These are phyloP conservation scores for Arabis hirsuta DNA, from an alignment of 345 rosid species.

Conservation along the genomic window DNA sequence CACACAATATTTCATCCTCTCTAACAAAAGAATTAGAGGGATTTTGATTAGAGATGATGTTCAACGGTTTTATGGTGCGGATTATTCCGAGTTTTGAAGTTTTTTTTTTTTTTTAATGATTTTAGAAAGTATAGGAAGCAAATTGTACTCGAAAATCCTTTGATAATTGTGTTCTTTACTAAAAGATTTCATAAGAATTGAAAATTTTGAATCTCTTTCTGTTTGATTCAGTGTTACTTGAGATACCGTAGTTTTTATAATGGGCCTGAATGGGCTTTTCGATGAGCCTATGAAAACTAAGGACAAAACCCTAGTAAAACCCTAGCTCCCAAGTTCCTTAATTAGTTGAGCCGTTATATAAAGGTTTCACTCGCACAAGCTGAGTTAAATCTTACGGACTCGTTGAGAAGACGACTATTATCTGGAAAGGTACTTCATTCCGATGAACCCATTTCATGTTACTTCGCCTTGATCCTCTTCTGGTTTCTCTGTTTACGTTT, in stretches of 20 bases:
- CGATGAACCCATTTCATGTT: neutral
- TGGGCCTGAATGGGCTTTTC: conserved; percentile 32
- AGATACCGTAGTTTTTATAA: neutral
- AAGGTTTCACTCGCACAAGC: neutral
- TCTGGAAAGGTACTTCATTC: conserved; percentile 28
- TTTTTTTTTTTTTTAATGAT: neutral
- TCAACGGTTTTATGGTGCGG: neutral
- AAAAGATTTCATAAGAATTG: neutral
- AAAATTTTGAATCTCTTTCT: neutral
- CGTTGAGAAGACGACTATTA: neutral
- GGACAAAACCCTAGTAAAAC: conserved; percentile 36
- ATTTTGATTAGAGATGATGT: conserved; percentile 7
- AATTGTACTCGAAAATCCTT: neutral
- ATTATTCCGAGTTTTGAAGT: too few species aligned
- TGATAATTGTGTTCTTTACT: neutral
- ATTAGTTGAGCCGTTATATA: conserved; percentile 31
- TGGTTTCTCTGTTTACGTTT: neutral
- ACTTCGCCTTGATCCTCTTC: neutral
- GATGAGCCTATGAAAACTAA: neutral
- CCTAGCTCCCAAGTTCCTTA: conserved; percentile 12
- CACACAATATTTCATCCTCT: conserved; percentile 18
- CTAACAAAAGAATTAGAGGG: neutral
- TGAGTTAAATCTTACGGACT: neutral
- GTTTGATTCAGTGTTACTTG: neutral
- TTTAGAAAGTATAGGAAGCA: conserved; percentile 21